Conservation (phyloP, 805 yeast genomes). For the Nakazawaea populi region DNA sequence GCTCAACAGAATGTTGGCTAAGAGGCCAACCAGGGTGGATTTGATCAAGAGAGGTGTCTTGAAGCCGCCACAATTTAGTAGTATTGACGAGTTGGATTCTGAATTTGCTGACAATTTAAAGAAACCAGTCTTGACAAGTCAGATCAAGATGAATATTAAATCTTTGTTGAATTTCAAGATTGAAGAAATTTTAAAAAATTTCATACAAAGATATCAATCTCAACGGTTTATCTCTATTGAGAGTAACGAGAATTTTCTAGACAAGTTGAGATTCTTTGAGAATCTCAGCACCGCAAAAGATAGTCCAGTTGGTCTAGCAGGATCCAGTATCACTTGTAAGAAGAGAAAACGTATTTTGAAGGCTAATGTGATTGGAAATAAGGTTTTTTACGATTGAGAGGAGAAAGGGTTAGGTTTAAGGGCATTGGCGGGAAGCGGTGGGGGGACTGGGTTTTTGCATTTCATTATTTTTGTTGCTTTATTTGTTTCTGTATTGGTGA, state of each 20-base stretch:
- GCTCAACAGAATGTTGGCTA: neutral
- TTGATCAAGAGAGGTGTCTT: slow-evolving; percentile 8
- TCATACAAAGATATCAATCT: slow-evolving; percentile 1
- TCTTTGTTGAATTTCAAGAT: slow-evolving; percentile 2
- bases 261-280: slow-evolving; percentile 7
- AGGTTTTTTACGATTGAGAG: slow-evolving; percentile 1
- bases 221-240: neutral
- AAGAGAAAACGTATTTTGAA: slow-evolving; percentile 1
- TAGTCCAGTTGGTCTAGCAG: too few species aligned
- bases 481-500: too few species aligned
- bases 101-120: neutral
- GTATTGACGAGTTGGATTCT: neutral
- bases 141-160: slow-evolving; percentile 4
- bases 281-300: neutral
- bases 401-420: neutral
- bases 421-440: neutral
- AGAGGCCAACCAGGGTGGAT: slow-evolving; percentile 4
- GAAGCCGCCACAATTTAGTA: neutral
- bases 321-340: neutral
- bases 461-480: too few species aligned
- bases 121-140: slow-evolving; percentile 2
- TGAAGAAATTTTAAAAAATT: slow-evolving; percentile 6
- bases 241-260: neutral
- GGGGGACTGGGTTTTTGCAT: too few species aligned
- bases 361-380: slow-evolving; percentile 7